Evolutionary conservation across 176 grass and related monocot genomes (phyloP).

Genomic region (Bonia amplexicaulis): DNA sequence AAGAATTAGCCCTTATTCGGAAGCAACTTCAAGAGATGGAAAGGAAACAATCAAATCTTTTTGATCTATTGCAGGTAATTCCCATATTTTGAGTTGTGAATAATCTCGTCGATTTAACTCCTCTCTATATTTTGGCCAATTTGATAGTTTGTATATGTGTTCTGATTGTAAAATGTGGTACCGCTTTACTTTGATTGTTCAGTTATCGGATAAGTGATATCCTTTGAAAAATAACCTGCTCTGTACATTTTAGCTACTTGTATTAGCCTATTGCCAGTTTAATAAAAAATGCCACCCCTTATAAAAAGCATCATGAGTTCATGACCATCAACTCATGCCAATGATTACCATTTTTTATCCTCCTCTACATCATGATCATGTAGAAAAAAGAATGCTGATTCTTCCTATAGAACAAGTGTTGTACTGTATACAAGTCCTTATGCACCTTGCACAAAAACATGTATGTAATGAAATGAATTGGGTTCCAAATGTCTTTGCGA

Average conservation of each 20-base stretch:
- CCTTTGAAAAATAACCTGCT: not conserved
- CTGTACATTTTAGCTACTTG: not conserved
- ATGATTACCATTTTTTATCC: not conserved
- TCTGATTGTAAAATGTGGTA: not conserved
- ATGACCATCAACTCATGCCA: not conserved
- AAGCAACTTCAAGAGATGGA: constrained; percentile 88
- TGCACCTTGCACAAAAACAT: not conserved
- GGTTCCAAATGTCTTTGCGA: not conserved
- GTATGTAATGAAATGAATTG: not conserved
- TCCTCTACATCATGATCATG: not conserved
- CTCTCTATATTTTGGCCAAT: not conserved
- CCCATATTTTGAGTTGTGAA: not conserved
- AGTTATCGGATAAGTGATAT: not conserved
- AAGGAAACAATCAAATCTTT: constrained; percentile 68
- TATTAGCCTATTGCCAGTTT: not conserved
- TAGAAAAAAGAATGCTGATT: not conserved
- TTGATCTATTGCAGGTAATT: constrained; percentile 75
- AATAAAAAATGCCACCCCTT: not conserved
- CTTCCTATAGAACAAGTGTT: not conserved
- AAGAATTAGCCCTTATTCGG: constrained; percentile 70
- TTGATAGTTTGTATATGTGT: not conserved
- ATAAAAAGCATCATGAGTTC: not conserved
- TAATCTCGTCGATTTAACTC: not conserved
- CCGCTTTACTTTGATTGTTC: not conserved
- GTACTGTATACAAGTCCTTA: not conserved